Base-by-base conservation (phyloP, 148 eudicot genomes). In the Dysphania ambrosioides region DNA sequence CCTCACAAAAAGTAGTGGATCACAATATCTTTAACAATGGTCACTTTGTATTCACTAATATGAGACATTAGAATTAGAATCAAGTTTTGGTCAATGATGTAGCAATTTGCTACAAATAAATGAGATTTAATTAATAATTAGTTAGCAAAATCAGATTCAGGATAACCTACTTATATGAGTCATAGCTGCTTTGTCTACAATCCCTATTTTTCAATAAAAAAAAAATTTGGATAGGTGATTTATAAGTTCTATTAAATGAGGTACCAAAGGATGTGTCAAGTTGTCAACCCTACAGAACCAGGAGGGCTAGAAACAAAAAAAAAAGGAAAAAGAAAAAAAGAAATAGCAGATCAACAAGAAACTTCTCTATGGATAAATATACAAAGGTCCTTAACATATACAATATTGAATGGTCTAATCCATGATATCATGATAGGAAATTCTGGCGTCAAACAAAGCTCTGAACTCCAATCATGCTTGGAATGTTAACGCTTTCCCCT, bases 141-240 rank as follows among this genome's bases (percentile, higher is more conserved):
- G 19, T 71, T 10, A 51, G 61, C 5, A 32, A 51, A 51, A 24
- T 8, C 73, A 31, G 56, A 70, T 30, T 21, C 27, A 7, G 6
- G 23, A 6, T n/a, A 13, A 15, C 44, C 64, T 38, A 49, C 26
- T 24, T n/a, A n/a, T 7, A 23, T 1, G 4, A 51, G 18, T 51
- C 63, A 24, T 57, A 72, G 23, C 40, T 72, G 41, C 65, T 72
- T 42, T 55, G 36, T 18, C n/a, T 26, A 27, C 55, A 40, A 36
- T 15, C 32, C 63, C 63, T 27, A 26, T 0, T 59, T 27, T 24
- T n/a, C n/a, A n/a, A n/a, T n/a, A n/a, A n/a, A n/a, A n/a, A n/a
- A n/a, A n/a, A n/a, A n/a, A n/a, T n/a, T n/a, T n/a, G 23, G 49
- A 42, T 42, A 42, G 49, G 6, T 55, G 8, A 19, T 23, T n/a